Evolutionary conservation across 2,329 filamentous ascomycete species (phyloP).

Genomic region (Penicillium sp.): DNA sequence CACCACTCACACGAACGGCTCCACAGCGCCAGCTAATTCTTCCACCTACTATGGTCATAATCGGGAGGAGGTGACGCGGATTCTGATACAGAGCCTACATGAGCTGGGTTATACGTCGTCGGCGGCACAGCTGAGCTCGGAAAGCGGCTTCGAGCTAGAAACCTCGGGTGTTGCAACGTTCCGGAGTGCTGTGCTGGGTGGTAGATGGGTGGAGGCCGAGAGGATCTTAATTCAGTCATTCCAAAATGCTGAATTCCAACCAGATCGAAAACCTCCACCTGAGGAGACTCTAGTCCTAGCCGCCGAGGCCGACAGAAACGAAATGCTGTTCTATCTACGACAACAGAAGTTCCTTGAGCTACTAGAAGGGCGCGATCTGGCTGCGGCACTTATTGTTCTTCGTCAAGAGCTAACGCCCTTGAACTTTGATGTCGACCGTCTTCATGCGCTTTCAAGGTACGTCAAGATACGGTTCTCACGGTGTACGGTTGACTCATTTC

Average conservation of each 20-base stretch:
- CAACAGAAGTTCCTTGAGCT: constrained; percentile 95
- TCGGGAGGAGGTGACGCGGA: constrained; percentile 87
- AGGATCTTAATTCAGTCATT: constrained; percentile 65
- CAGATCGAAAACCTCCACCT: constrained; percentile 23
- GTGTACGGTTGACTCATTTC: background rate
- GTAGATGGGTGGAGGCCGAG: constrained; percentile 85
- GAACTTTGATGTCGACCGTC: constrained; percentile 71
- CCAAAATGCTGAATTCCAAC: constrained; percentile 45
- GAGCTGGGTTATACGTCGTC: constrained; percentile 84
- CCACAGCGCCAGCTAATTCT: constrained; percentile 31
- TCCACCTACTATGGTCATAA: constrained; percentile 78
- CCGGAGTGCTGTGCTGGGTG: constrained; percentile 73
- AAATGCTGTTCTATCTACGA: constrained; percentile 84
- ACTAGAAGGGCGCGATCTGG: constrained; percentile 73
- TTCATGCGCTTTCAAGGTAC: constrained; percentile 79
- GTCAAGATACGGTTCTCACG: constrained; percentile 3
- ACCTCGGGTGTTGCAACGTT: constrained; percentile 85
- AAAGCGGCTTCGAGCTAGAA: constrained; percentile 88
- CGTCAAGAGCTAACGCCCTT: constrained; percentile 85
- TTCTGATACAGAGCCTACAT: constrained; percentile 85
- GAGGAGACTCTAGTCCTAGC: constrained; percentile 69
- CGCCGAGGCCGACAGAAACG: constrained; percentile 70
- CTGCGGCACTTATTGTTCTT: constrained; percentile 76
- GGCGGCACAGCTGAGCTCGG: constrained; percentile 71
- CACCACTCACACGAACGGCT: constrained; percentile 44